These are phyloP conservation scores for Sporothrix mexicana DNA, from an alignment of 2,329 filamentous ascomycete genomes.

Conservation along the genomic window DNA sequence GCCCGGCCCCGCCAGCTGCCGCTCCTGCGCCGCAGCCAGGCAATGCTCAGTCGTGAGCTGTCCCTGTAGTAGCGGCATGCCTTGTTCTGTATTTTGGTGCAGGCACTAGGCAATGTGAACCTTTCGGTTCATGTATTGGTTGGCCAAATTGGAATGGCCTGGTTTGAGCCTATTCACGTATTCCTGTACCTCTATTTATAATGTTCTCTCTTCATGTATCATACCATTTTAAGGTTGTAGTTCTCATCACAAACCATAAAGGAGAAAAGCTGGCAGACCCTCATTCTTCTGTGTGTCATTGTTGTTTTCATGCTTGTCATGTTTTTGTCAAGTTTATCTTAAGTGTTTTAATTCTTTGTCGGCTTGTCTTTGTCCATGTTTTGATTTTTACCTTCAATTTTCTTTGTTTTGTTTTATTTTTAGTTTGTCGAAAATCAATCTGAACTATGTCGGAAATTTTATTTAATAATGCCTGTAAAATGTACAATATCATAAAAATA, in stretches of 20 bases:
- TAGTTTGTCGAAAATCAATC: too few species aligned
- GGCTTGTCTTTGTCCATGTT: too few species aligned
- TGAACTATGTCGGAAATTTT: too few species aligned
- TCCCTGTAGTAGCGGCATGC: not conserved
- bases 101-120: too few species aligned
- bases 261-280: too few species aligned
- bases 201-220: slow-evolving; percentile 4
- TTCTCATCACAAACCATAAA: not conserved
- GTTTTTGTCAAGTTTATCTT: too few species aligned
- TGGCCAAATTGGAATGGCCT: not conserved
- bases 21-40: not conserved
- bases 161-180: not conserved
- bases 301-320: not conserved
- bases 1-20: slow-evolving; percentile 7
- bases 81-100: too few species aligned
- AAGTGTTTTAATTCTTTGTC: too few species aligned
- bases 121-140: not conserved
- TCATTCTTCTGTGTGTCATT: not conserved
- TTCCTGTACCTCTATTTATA: not conserved
- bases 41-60: not conserved
- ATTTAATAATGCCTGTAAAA: too few species aligned
- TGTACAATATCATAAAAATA: too few species aligned
- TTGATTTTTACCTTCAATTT: too few species aligned
- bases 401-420: too few species aligned
- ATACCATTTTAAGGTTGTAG: not conserved